Conservation (phyloP, 176 grass and related monocot genomes). For the Musa schizocarpa region DNA sequence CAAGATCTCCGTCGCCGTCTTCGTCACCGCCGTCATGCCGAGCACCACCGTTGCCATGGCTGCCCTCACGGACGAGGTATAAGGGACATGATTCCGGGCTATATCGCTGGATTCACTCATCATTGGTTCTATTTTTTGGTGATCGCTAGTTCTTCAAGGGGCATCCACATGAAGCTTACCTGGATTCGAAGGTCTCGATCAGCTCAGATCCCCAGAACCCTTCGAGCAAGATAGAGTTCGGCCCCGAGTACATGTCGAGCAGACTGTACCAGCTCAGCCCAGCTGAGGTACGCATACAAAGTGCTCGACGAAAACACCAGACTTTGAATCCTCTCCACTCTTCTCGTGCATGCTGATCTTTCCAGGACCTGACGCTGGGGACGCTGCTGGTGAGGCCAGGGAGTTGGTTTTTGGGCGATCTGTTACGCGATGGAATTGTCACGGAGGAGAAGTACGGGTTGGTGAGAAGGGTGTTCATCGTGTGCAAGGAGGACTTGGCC, state of each 20-base stretch:
- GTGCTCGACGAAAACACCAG: background rate
- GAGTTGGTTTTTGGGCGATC: conserved; percentile 9
- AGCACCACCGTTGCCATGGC: conserved; percentile 20
- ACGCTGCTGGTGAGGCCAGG: conserved; percentile 21
- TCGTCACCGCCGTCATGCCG: conserved; percentile 21
- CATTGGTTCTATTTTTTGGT: background rate
- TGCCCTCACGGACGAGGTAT: conserved; percentile 6
- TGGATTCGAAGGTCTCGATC: conserved; percentile 1
- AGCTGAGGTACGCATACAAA: background rate
- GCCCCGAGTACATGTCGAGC: conserved; percentile 11
- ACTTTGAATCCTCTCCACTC: background rate
- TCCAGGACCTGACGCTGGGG: conserved; percentile 33
- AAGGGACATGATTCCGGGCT: background rate
- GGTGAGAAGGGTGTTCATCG: conserved; percentile 25
- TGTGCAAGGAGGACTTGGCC: conserved; percentile 12
- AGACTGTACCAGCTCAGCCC: conserved; percentile 21
- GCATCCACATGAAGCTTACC: background rate
- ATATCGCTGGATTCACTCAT: too few relatives aligned
- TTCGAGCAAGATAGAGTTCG: background rate
- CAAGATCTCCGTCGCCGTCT: conserved; percentile 23
- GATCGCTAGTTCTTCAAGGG: background rate
- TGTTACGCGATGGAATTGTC: background rate
- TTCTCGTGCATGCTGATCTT: too few relatives aligned
- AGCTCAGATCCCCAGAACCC: background rate
- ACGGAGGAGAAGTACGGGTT: conserved; percentile 25